Percentiles rank a stretch among this genome's conserved stretches.
phyloP scores from a whole-genome alignment of 1,139 yeast species.

The Pichia sp. region DNA sequence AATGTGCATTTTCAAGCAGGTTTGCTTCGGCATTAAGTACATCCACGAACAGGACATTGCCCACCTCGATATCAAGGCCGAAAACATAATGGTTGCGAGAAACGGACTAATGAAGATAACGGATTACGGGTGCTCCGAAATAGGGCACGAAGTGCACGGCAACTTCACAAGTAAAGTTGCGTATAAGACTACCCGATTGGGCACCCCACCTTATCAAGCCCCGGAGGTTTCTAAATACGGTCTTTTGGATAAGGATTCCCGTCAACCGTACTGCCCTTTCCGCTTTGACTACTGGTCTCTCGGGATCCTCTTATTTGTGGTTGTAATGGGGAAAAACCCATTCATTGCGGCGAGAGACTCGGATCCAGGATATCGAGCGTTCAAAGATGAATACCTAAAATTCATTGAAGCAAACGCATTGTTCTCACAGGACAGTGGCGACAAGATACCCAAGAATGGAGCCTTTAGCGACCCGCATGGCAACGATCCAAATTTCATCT shows the following conservation, averaged over 20 bases:
- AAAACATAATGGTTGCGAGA: slow-evolving; percentile 52
- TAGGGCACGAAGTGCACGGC: slow-evolving; percentile 54
- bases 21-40: slow-evolving; percentile 48
- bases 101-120: slow-evolving; percentile 66
- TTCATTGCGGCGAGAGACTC: slow-evolving; percentile 48
- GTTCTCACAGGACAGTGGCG: slow-evolving; percentile 19
- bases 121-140: slow-evolving; percentile 73
- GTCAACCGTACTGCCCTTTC: slow-evolving; percentile 58
- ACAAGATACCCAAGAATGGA: slow-evolving; percentile 20
- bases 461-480: slow-evolving; percentile 60
- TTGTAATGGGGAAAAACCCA: slow-evolving; percentile 59
- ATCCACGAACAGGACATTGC: slow-evolving; percentile 56
- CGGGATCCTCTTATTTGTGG: slow-evolving; percentile 61
- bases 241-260: slow-evolving; percentile 32
- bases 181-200: slow-evolving; percentile 50
- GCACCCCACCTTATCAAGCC: slow-evolving; percentile 77
- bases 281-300: slow-evolving; percentile 71
- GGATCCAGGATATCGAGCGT: slow-evolving; percentile 59
- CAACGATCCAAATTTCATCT: slow-evolving; percentile 49
- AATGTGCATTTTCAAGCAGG: slow-evolving; percentile 60
- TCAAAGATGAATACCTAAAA: slow-evolving; percentile 48
- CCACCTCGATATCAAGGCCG: slow-evolving; percentile 67
- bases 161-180: slow-evolving; percentile 49
- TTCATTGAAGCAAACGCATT: slow-evolving; percentile 32
- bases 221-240: slow-evolving; percentile 66